Base-by-base conservation (phyloP, 2,329 filamentous ascomycete species). In the Dothistroma septosporum region DNA sequence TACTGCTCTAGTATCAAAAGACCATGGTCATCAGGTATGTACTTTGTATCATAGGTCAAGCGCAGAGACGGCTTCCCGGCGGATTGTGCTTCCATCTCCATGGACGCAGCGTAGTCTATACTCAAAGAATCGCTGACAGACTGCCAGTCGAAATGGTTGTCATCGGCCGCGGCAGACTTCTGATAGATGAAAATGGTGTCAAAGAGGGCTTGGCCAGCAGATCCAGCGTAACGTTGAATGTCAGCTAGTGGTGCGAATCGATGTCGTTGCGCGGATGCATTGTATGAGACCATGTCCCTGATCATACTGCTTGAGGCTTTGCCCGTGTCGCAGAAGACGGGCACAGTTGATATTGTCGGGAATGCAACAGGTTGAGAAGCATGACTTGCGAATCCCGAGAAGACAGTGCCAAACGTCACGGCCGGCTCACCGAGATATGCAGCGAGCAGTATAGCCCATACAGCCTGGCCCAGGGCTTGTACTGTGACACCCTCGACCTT, bases 101-200 rank as follows among this genome's bases (percentile, higher is more conserved):
- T 77, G 0, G 93, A 96, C 0, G 95, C 76, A 0, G 88, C 80
- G 73, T 93, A 96, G 67, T 95, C 90, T 1, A 90, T 85, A 1
- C 81, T 84, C 6, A 89, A 87, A 55, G 84, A 78, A 61, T 96
- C 91, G 16, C 85, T 78, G 0, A 84, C 64, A 0, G 89, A 64
- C 7, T 78, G 77, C 88, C 90, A 95, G 0, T 80, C 76, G 3
- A 70, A 16, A 66, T 56, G 1, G 59, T 66, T 62, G 53, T 53
- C 55, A n/a, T 58, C 57, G 2, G 47, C 21, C 7, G 44, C 33
- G 10, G 32, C 21, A 37, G 61, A 58, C 65, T 89, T 90, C 70
- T 96, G 92, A 69, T 92, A 93, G 0, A 91, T 88, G 61, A 97
- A 85, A 1, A 97, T 79, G 0, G 91, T 93, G 70, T 97, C 92